Evolutionary conservation across 148 eudicot species (phyloP).

Genomic region (Suaeda aralocaspica): DNA sequence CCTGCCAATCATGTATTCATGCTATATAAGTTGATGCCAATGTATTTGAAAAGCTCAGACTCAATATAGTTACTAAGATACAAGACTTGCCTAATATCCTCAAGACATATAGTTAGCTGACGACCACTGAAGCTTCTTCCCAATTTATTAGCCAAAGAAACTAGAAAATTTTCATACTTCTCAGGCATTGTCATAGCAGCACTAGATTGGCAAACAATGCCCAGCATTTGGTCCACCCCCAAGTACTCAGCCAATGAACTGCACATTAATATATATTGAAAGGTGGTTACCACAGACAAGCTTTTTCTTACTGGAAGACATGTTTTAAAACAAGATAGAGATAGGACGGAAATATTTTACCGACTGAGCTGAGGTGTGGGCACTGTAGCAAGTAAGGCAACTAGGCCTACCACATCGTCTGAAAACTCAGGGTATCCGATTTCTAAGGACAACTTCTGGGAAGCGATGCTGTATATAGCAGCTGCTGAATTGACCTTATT

Average conservation of each 20-base stretch:
- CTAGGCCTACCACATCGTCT: slow-evolving; percentile 44
- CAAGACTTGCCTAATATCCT: slow-evolving; percentile 52
- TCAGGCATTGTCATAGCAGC: slow-evolving; percentile 31
- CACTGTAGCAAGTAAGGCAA: slow-evolving; percentile 57
- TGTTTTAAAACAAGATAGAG: background rate
- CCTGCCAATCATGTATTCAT: slow-evolving; percentile 28
- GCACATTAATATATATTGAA: slow-evolving; percentile 13
- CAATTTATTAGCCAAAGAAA: slow-evolving; percentile 24
- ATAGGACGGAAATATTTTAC: slow-evolving; percentile 31
- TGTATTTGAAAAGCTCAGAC: background rate
- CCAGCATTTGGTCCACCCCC: slow-evolving; percentile 72
- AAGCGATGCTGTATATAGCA: slow-evolving; percentile 36
- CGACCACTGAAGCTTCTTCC: slow-evolving; percentile 35
- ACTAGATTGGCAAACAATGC: slow-evolving; percentile 51
- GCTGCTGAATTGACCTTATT: slow-evolving; percentile 40
- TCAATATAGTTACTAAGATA: background rate
- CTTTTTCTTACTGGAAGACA: background rate
- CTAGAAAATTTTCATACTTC: slow-evolving; percentile 31
- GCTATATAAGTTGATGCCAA: background rate
- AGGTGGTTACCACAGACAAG: background rate
- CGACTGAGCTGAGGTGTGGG: slow-evolving; percentile 42
- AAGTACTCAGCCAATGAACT: slow-evolving; percentile 55
- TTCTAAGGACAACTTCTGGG: slow-evolving; percentile 13
- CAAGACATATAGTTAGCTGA: slow-evolving; percentile 46
- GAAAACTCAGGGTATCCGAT: slow-evolving; percentile 15